Base-by-base conservation (phyloP, 1,139 yeast genomes). In the Saccharomycopsis hybrid region DNA sequence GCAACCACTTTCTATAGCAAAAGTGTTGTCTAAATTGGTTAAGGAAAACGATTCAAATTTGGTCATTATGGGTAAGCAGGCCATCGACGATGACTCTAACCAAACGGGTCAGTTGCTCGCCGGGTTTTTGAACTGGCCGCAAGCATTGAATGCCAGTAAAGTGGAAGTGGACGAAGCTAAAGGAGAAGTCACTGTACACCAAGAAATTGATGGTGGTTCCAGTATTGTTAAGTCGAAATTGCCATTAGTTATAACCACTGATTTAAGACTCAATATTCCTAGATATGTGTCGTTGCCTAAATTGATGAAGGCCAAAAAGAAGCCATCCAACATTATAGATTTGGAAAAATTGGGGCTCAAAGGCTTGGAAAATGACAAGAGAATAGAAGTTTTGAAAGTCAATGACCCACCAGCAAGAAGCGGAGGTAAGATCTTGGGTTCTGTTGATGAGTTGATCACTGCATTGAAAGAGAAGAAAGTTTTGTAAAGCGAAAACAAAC, bases 101-200 rank as follows among this genome's bases (percentile, higher is more conserved):
- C 96, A 90, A 67, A 90, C 97, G n/a, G 98, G 98, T 29, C 97
- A 90, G 68, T 87, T 92, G 80, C 77, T 92, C 53, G 97, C 97
- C 2, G 97, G 97, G 5, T 72, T 92, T 57, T 76, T 92, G 67
- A 80, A 83, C 62, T 92, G 98, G 98, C 95, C 97, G 18, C 98
- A 92, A 68, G 97, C 97, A 37, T 90, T 97, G 43, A 87, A 89
- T 64, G 98, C 97, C 5, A 84, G 95, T 47, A 85, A 88, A 67
- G 94, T 92, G 36, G 85, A 76, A 50, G 51, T 65, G 13, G 67
- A 66, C 31, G 72, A 66, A 41, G 77, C 73, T 41, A 80, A 78
- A 31, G 81, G 77, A 48, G 66, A 68, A 49, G 84, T 88, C 32
- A 76, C 77, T 39, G 95, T 92, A 29, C 86, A 94, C 42, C 78